Percentiles rank a stretch among this genome's conserved stretches.
Evolutionary conservation across 2,329 filamentous ascomycete genomes (phyloP).

Genomic region (Pseudogymnoascus sp.): DNA sequence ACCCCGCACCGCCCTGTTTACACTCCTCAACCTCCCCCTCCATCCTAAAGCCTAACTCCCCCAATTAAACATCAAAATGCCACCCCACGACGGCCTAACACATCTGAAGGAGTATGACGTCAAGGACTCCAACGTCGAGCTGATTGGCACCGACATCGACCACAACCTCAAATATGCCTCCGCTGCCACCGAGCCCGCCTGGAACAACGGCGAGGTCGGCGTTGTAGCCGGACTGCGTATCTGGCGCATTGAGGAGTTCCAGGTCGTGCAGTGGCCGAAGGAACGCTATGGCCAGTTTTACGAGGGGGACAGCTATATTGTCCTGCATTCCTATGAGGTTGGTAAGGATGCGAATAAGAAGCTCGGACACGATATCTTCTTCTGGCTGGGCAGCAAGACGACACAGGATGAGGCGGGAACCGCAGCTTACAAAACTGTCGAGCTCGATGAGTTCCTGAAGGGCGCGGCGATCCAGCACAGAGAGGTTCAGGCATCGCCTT

Average conservation of each 20-base stretch:
- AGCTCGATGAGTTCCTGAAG: constrained; percentile 57
- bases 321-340: constrained; percentile 50
- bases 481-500: constrained; percentile 45
- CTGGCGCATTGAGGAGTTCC: constrained; percentile 61
- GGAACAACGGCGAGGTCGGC: constrained; percentile 48
- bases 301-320: constrained; percentile 60
- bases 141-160: constrained; percentile 55
- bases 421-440: constrained; percentile 62
- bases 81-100: constrained; percentile 52
- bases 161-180: constrained; percentile 61
- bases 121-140: constrained; percentile 59
- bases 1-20: neutral
- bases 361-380: constrained; percentile 57
- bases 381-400: constrained; percentile 59
- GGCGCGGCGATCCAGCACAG: constrained; percentile 56
- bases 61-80: constrained; percentile 36
- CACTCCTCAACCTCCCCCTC: neutral
- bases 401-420: constrained; percentile 61
- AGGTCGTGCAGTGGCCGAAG: constrained; percentile 52
- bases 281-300: constrained; percentile 51
- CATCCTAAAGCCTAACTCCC: neutral
- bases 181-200: constrained; percentile 55
- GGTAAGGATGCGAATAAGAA: constrained; percentile 34
- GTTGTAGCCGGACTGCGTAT: constrained; percentile 44
- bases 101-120: constrained; percentile 57